Evolutionary conservation across 306 rosid genomes (phyloP), one percentile per base, ranked within the genome.

Genomic region (Cicer arietinum): DNA sequence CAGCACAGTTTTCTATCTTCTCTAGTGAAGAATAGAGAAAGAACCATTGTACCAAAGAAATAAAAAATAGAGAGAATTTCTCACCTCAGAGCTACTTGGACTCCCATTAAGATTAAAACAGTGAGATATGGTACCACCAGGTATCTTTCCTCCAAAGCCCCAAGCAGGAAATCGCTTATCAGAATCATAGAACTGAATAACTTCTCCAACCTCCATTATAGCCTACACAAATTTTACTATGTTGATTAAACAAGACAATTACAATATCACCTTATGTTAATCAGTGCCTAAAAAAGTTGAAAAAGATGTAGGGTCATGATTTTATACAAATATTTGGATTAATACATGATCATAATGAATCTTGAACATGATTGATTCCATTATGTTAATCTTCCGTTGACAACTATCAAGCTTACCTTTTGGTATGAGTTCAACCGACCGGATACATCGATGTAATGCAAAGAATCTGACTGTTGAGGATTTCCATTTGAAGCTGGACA

Each of bases 91-190:
- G 69, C 43, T 60, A 58, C 81, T 65, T 47, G 85, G 56, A 78
- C 67, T 61, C 61, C 88, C 89, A 71, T 89, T 89, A 84, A 94
- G 83, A 85, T 88, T 91, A 73, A 94, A 94, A 77, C 98, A 88
- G 74, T 94, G 96, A 8, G 96, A 94, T 20, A 91, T 2, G 2
- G 47, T 30, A 12, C 87, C 90, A 61, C 47, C 80, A 10, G 2
- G 59, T 51, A 77, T 42, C 76, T 77, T 82, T 79, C 92, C 97
- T 80, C 98, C 97, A 78, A 94, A 94, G n/a, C 98, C 98, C 96
- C 97, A 90, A 39, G 96, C 91, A 35, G 97, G 97, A 83, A 94
- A 94, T 20, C 56, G 81, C 69, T 72, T 85, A 70, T 91, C 91
- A 47, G 88, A 77, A 82, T 91, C 94, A 58, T 91, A 94, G 73